Conservation (phyloP, 2,329 filamentous ascomycete genomes). For the Arthrobotrys entomopaga region DNA sequence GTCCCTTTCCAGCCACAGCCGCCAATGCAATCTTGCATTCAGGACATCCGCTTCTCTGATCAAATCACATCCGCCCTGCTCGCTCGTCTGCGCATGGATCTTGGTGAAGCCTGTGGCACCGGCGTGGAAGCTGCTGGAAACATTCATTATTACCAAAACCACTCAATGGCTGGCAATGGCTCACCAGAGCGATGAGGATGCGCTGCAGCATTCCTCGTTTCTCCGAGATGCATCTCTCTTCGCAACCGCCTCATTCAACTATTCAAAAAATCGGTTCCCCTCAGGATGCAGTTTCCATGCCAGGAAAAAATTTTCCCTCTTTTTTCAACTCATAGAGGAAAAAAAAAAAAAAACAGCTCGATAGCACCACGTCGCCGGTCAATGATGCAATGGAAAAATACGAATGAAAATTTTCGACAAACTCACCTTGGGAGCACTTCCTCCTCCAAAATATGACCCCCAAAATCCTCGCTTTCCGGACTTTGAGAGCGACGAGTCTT, state of each 20-base stretch:
- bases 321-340: too few relatives aligned
- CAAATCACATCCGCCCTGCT: neutral
- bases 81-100: neutral
- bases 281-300: too few relatives aligned
- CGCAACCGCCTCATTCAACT: neutral
- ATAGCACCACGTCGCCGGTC: neutral
- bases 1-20: conserved; percentile 37
- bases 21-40: neutral
- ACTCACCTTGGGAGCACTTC: conserved; percentile 37
- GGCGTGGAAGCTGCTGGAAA: conserved; percentile 48
- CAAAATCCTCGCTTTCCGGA: conserved; percentile 42
- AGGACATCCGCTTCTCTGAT: neutral
- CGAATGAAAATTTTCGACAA: conserved; percentile 8
- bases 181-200: neutral
- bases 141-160: neutral
- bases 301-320: too few relatives aligned
- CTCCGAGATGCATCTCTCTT: conserved; percentile 13
- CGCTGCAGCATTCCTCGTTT: conserved; percentile 35
- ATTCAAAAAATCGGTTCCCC: too few relatives aligned
- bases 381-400: conserved; percentile 1
- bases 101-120: neutral
- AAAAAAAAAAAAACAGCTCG: too few relatives aligned
- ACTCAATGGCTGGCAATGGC: conserved; percentile 10
- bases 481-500: conserved; percentile 27
- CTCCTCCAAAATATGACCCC: conserved; percentile 51